These are phyloP conservation scores for Pseudotulostoma volvatum DNA, from an alignment of 495 filamentous ascomycete genomes.

Conservation along the genomic window DNA sequence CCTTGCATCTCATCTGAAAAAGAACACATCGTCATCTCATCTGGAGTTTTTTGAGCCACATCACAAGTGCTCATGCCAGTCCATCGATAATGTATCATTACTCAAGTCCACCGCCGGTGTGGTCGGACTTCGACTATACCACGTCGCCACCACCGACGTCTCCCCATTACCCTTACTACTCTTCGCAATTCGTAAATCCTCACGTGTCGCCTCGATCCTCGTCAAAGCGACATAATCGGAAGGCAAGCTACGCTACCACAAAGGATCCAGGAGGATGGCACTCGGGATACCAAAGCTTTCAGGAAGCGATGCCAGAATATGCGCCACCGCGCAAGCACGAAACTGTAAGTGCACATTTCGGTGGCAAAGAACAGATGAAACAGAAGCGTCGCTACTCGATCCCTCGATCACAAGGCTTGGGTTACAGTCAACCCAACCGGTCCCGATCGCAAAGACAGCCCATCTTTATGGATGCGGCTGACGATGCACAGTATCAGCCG, in stretches of 20 bases:
- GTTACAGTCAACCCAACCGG: constrained; percentile 20
- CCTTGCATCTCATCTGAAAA: too few species aligned
- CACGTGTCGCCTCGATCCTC: constrained; percentile 22
- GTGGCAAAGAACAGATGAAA: constrained; percentile 16
- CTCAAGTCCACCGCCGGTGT: constrained; percentile 30
- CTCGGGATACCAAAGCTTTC: constrained; percentile 23
- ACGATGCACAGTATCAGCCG: constrained; percentile 34
- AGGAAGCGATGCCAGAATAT: constrained; percentile 32
- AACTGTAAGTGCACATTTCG: constrained; percentile 41
- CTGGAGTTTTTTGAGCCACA: too few species aligned
- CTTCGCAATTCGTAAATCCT: constrained; percentile 25
- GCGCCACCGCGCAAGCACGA: constrained; percentile 37
- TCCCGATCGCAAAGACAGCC: constrained; percentile 33
- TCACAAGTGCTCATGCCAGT: constrained; percentile 16
- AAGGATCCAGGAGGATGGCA: constrained; percentile 26
- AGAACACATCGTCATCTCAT: not conserved
- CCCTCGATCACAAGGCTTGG: constrained; percentile 25
- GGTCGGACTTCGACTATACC: constrained; percentile 33
- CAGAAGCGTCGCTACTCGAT: constrained; percentile 23
- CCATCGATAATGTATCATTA: constrained; percentile 37
- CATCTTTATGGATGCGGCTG: constrained; percentile 39
- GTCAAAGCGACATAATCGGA: constrained; percentile 29
- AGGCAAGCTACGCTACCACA: constrained; percentile 30
- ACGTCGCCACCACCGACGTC: constrained; percentile 36
- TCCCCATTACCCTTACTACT: constrained; percentile 31